These are phyloP conservation scores for Penicillium verrucosum DNA, from an alignment of 2,329 filamentous ascomycete genomes.

Conservation along the genomic window DNA sequence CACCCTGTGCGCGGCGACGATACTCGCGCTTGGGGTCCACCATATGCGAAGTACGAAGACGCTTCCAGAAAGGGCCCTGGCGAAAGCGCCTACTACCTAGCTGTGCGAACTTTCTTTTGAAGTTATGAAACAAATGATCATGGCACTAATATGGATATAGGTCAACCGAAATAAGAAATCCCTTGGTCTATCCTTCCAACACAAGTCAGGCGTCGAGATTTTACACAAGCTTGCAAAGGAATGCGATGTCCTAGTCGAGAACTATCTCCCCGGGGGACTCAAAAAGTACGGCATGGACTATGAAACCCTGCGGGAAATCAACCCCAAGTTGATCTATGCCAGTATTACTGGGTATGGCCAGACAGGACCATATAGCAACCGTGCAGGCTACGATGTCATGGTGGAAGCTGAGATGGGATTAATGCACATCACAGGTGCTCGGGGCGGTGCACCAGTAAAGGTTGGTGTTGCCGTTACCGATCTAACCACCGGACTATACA, in stretches of 20 bases:
- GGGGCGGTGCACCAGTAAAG: constrained; percentile 89
- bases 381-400: constrained; percentile 98
- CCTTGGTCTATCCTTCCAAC: constrained; percentile 83
- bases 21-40: constrained; percentile 93
- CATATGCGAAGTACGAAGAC: constrained; percentile 75
- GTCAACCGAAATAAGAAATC: constrained; percentile 98
- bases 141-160: constrained; percentile 44
- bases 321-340: constrained; percentile 84
- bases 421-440: constrained; percentile 94
- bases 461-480: constrained; percentile 97
- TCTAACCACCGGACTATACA: constrained; percentile 90
- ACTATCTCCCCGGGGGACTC: constrained; percentile 86
- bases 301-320: constrained; percentile 72
- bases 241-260: constrained; percentile 92
- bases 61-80: constrained; percentile 63
- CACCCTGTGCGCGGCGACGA: constrained; percentile 90
- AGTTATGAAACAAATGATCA: neutral
- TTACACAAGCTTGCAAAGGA: constrained; percentile 78
- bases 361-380: constrained; percentile 80
- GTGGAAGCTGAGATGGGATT: constrained; percentile 96
- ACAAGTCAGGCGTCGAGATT: constrained; percentile 77
- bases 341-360: constrained; percentile 98
- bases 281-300: constrained; percentile 93
- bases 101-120: constrained; percentile 53
- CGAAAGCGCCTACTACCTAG: constrained; percentile 91